Percentiles rank a stretch among this genome's conserved stretches.
These are phyloP conservation scores for Scedosporium aurantiacum DNA, from an alignment of 2,329 filamentous ascomycete genomes.

Conservation along the genomic window DNA sequence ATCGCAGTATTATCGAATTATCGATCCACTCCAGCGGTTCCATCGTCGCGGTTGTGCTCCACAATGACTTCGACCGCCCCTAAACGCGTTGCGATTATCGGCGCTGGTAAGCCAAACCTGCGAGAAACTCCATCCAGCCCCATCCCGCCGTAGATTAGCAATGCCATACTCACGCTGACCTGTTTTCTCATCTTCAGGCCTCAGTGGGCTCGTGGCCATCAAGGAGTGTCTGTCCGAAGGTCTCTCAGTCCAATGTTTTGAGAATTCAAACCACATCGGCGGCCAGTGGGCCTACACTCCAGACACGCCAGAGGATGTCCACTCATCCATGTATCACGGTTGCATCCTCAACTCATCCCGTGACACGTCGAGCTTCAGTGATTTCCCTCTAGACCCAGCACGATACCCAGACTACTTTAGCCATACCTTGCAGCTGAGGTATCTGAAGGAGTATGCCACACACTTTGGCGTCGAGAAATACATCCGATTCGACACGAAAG, in stretches of 20 bases:
- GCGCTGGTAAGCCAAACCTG: slow-evolving; percentile 11
- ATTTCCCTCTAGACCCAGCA: slow-evolving; percentile 27
- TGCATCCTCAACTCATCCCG: slow-evolving; percentile 25
- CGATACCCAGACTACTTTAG: slow-evolving; percentile 25
- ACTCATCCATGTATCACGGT: slow-evolving; percentile 23
- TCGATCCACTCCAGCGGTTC: slow-evolving; percentile 4
- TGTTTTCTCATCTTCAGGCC: slow-evolving; percentile 13
- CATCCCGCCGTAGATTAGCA: too few relatives aligned
- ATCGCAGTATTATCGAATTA: background rate
- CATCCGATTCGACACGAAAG: slow-evolving; percentile 21
- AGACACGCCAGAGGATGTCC: slow-evolving; percentile 15
- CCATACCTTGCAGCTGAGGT: slow-evolving; percentile 21
- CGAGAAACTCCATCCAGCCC: background rate
- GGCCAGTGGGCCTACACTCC: slow-evolving; percentile 27
- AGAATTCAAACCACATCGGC: slow-evolving; percentile 22
- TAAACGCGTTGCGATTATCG: slow-evolving; percentile 14
- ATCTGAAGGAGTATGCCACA: slow-evolving; percentile 24
- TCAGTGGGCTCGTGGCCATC: slow-evolving; percentile 23
- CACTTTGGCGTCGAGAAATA: slow-evolving; percentile 22
- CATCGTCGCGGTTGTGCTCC: background rate
- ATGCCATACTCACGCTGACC: background rate
- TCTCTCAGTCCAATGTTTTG: slow-evolving; percentile 22
- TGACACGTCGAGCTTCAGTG: slow-evolving; percentile 24
- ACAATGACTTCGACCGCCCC: background rate
- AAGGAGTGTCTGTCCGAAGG: slow-evolving; percentile 27